A percentile compares a stretch with the other conserved stretches of the same genome.
phyloP scores from a whole-genome alignment of 495 filamentous ascomycete species.

The Podospora tetraspora region DNA sequence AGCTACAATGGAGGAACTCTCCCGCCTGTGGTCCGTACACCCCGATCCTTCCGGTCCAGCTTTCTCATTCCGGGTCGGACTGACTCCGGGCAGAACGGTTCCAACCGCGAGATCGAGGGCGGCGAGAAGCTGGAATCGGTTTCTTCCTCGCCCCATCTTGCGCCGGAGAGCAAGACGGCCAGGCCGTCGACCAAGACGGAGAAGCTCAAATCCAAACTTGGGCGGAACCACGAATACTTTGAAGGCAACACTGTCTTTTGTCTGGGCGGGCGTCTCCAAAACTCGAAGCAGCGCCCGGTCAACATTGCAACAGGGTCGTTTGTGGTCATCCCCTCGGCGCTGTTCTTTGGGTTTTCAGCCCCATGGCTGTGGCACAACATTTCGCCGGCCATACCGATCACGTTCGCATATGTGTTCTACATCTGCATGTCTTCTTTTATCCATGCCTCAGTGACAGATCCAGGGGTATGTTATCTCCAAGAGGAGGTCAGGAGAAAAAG shows the following conservation, averaged over 20 bases:
- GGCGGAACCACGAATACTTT: constrained; percentile 84
- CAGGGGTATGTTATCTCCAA: constrained; percentile 61
- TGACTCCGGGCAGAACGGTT: constrained; percentile 43
- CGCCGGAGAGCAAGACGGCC: constrained; percentile 30
- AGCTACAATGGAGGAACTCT: constrained; percentile 45
- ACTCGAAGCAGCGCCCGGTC: constrained; percentile 82
- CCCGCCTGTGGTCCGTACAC: constrained; percentile 56
- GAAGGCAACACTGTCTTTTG: constrained; percentile 87
- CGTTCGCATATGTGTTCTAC: constrained; percentile 86
- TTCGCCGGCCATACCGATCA: constrained; percentile 84
- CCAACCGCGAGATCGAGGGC: constrained; percentile 50
- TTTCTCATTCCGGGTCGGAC: constrained; percentile 53
- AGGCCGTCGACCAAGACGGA: constrained; percentile 23
- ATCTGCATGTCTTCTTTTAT: constrained; percentile 89
- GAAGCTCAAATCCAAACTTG: constrained; percentile 33
- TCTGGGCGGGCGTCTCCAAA: constrained; percentile 78
- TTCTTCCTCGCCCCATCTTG: constrained; percentile 64
- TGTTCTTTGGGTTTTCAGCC: constrained; percentile 85
- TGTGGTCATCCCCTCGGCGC: constrained; percentile 64
- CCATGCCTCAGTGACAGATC: constrained; percentile 85
- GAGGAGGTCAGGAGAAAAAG: not conserved
- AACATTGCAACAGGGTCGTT: constrained; percentile 82
- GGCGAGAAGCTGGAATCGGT: constrained; percentile 73
- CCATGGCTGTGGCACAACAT: constrained; percentile 87
- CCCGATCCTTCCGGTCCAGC: constrained; percentile 65